A percentile compares a stretch with the other conserved stretches of the same genome.
These are phyloP conservation scores for Epichloe sibirici DNA, from an alignment of 2,329 filamentous ascomycete species.

Conservation along the genomic window DNA sequence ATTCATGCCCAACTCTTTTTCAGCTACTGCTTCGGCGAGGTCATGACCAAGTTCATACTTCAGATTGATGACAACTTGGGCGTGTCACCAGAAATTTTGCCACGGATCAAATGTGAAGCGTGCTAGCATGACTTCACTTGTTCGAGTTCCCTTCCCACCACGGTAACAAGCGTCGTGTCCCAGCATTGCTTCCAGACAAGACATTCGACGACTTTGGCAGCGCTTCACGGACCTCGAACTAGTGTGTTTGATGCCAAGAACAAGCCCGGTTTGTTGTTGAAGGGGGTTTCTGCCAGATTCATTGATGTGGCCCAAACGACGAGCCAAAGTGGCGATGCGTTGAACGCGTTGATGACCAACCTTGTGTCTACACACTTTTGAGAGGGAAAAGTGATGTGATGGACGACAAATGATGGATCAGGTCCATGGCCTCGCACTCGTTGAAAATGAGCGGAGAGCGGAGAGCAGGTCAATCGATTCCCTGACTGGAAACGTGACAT, in stretches of 20 bases:
- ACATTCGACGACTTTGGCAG: background rate
- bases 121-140: background rate
- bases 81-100: background rate
- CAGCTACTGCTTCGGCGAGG: no score
- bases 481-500: background rate
- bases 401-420: background rate
- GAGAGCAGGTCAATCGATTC: background rate
- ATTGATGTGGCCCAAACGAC: no score
- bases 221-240: background rate
- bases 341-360: no score
- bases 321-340: no score
- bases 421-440: background rate
- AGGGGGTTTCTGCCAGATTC: background rate
- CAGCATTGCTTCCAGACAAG: background rate
- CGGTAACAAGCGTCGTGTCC: background rate
- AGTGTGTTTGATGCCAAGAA: background rate
- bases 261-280: background rate
- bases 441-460: background rate
- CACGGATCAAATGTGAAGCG: background rate
- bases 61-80: no score
- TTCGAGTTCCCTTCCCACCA: background rate
- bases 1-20: background rate
- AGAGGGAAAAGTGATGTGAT: background rate
- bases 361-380: background rate
- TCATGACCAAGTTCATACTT: no score